phyloP scores from a whole-genome alignment of 1,284 basidiomycete species.

The Ustilago lituana region DNA sequence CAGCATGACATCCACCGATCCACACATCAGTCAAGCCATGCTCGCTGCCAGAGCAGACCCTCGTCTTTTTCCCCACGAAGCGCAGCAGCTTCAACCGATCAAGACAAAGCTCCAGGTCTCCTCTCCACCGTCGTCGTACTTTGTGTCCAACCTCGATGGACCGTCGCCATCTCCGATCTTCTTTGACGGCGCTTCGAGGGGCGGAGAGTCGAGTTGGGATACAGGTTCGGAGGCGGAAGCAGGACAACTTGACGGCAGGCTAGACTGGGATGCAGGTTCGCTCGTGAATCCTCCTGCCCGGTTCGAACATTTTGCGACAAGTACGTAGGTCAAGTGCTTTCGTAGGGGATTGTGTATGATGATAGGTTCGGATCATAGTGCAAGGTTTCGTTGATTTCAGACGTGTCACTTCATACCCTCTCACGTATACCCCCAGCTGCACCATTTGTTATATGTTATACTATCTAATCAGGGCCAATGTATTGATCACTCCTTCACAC shows the following conservation, averaged over 20 bases:
- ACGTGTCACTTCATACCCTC: too few species aligned
- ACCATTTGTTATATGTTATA: background rate
- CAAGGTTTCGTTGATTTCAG: too few species aligned
- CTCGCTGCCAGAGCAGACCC: slow-evolving; percentile 24
- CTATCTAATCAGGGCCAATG: background rate
- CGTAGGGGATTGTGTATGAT: too few species aligned
- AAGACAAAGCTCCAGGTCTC: slow-evolving; percentile 4
- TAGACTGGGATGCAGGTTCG: too few species aligned
- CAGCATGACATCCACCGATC: background rate
- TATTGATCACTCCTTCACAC: too few species aligned
- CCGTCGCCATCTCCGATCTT: slow-evolving; percentile 16
- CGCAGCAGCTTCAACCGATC: background rate
- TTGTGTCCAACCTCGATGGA: slow-evolving; percentile 27
- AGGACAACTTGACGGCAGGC: too few species aligned
- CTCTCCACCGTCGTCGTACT: slow-evolving; percentile 16
- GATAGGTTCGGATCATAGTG: too few species aligned
- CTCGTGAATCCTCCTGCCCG: slow-evolving; percentile 15
- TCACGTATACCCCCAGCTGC: slow-evolving; percentile 2
- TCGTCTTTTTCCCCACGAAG: slow-evolving; percentile 18
- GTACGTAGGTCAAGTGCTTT: background rate
- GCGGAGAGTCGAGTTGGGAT: slow-evolving; percentile 8
- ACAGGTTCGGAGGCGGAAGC: background rate
- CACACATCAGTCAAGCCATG: slow-evolving; percentile 28
- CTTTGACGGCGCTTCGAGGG: background rate
- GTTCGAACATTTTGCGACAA: slow-evolving; percentile 8